Conservation (phyloP, 768 basidiomycete genomes). For the Filobasidium floriforme region DNA sequence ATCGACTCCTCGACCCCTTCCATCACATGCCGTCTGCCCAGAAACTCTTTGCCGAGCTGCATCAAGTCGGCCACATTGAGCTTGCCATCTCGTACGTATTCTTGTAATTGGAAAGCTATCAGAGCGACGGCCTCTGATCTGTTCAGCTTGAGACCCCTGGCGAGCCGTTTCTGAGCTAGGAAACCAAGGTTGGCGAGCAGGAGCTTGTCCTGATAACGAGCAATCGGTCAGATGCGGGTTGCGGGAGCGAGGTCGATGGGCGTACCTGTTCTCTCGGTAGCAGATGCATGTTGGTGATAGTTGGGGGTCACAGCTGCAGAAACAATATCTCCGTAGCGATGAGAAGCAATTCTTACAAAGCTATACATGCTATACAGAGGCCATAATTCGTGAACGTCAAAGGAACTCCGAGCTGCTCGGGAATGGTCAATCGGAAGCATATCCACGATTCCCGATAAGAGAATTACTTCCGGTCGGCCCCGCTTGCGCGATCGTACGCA, state of each 20-base stretch:
- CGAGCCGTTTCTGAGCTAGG: constrained; percentile 88
- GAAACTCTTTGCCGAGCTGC: constrained; percentile 78
- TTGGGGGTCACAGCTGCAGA: too few relatives aligned
- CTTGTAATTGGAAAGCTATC: constrained; percentile 86
- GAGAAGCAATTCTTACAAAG: too few relatives aligned
- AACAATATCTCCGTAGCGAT: too few relatives aligned
- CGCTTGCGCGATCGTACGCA: too few relatives aligned
- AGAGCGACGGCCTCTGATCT: constrained; percentile 78
- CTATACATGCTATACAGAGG: too few relatives aligned
- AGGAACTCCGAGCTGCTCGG: too few relatives aligned
- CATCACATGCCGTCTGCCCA: constrained; percentile 83
- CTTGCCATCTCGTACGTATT: constrained; percentile 82
- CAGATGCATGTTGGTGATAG: constrained; percentile 20
- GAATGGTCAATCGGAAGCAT: too few relatives aligned
- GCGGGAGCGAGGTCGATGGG: too few relatives aligned
- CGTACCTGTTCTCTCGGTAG: constrained; percentile 27
- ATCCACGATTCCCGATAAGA: too few relatives aligned
- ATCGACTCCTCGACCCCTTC: constrained; percentile 63
- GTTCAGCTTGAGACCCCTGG: constrained; percentile 83
- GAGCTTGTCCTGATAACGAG: constrained; percentile 39
- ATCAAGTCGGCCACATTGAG: constrained; percentile 84
- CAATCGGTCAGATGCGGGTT: not conserved
- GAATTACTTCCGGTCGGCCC: too few relatives aligned
- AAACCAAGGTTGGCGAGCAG: constrained; percentile 52
- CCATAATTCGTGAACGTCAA: too few relatives aligned